phyloP scores from a whole-genome alignment of 768 basidiomycete genomes.

The Rhizopogon salebrosus region DNA sequence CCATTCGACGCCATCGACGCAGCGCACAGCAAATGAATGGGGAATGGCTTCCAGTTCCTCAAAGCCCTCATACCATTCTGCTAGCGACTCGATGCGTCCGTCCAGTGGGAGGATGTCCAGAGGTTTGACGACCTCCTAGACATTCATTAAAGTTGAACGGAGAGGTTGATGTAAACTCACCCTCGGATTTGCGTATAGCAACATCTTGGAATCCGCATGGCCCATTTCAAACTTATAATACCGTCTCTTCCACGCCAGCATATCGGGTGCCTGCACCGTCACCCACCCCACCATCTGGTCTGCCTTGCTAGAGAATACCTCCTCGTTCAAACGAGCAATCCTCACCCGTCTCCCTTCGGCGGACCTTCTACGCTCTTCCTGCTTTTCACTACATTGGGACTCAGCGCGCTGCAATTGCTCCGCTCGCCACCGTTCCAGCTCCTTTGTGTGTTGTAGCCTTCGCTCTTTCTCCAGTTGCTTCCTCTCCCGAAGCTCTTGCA shows the following conservation, averaged over 20 bases:
- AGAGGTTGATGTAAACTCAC: conserved; percentile 25
- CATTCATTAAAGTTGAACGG: background rate
- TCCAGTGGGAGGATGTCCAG: conserved; percentile 39
- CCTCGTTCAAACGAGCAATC: conserved; percentile 41
- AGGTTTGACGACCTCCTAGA: conserved; percentile 24
- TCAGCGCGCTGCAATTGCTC: conserved; percentile 42
- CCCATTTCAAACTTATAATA: conserved; percentile 51
- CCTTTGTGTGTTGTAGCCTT: conserved; percentile 44
- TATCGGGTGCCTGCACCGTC: conserved; percentile 51
- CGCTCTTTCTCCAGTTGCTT: conserved; percentile 43
- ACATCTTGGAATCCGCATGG: conserved; percentile 27
- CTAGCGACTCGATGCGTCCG: conserved; percentile 40
- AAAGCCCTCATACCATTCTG: conserved; percentile 64
- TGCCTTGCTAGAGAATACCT: conserved; percentile 35
- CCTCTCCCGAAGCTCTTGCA: conserved; percentile 40
- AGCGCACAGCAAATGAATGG: conserved; percentile 62
- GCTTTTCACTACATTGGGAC: conserved; percentile 39
- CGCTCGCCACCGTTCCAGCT: conserved; percentile 47
- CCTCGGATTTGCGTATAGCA: conserved; percentile 48
- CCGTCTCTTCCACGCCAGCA: conserved; percentile 58
- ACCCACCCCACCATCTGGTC: conserved; percentile 52
- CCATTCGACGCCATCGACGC: conserved; percentile 48
- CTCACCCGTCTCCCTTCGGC: conserved; percentile 35
- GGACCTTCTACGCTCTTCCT: conserved; percentile 36
- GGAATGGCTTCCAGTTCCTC: conserved; percentile 64